These are phyloP conservation scores for Xylaria hypoxylon DNA, from an alignment of 2,329 filamentous ascomycete species.

Conservation along the genomic window DNA sequence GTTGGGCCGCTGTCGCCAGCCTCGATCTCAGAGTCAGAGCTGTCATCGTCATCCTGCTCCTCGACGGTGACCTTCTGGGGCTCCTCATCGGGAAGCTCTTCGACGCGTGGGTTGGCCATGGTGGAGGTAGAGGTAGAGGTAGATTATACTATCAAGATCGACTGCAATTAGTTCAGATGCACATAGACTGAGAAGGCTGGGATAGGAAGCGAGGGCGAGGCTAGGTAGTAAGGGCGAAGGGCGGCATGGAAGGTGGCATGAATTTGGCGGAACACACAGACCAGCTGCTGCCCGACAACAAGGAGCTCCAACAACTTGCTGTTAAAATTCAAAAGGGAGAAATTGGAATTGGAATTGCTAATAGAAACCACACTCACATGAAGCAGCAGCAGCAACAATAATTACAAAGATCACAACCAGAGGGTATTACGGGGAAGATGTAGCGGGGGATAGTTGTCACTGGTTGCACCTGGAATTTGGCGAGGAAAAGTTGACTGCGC, in stretches of 20 bases:
- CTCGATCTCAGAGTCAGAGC: constrained; percentile 82
- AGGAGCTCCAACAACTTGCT: neutral
- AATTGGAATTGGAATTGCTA: neutral
- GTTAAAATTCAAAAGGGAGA: neutral
- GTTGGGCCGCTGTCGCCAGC: constrained; percentile 75
- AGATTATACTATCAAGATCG: constrained; percentile 12
- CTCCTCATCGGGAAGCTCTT: constrained; percentile 95
- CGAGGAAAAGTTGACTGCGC: constrained; percentile 40
- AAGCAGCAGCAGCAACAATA: neutral
- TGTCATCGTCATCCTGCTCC: constrained; percentile 75
- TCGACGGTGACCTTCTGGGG: constrained; percentile 82
- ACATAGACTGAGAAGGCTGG: constrained; percentile 27
- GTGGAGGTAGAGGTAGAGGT: constrained; percentile 35
- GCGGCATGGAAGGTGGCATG: constrained; percentile 10
- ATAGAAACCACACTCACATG: constrained; percentile 32
- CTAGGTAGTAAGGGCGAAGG: constrained; percentile 28
- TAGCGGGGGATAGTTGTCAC: constrained; percentile 36
- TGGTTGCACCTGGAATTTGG: constrained; percentile 37
- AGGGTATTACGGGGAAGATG: constrained; percentile 35
- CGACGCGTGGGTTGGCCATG: constrained; percentile 98
- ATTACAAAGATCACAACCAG: constrained; percentile 17
- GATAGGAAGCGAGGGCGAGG: constrained; percentile 30
- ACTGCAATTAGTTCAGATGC: constrained; percentile 19
- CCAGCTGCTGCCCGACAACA: constrained; percentile 4
- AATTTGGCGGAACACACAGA: constrained; percentile 25